Base-by-base conservation (phyloP, 805 yeast species). In the Candida nemodendra region DNA sequence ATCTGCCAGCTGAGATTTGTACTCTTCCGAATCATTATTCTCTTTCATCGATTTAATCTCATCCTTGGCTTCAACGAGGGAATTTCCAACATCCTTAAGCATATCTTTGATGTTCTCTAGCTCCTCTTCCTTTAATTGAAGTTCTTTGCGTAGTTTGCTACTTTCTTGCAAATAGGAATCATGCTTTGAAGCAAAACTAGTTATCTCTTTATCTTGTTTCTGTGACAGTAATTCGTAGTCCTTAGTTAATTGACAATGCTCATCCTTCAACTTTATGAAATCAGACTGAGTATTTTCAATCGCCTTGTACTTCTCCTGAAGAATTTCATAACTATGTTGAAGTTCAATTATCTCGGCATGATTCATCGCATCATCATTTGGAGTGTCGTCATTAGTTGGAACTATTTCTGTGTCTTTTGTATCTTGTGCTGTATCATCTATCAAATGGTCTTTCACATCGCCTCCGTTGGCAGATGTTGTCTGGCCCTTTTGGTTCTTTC, bases 11-110 rank as follows among this genome's bases (percentile, higher is more conserved):
- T 34, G 14, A 3, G 7, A 21, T 19, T 34, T 39, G 5, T 17
- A 9, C 16, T 22, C 24, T n/a, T 31, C 30, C 7, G 14, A 21
- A 19, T 25, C 25, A 12, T 34, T 34, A 34, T 56, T 9, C 17
- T 38, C 44, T n/a, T 52, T 56, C 14, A 59, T 23, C 4, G 53
- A 57, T 48, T 82, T 81, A 15, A 80, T 35, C 37, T 76, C 64
- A 31, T 83, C 87, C 46, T 74, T 78, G 0, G 88, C 77, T 4
- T 75, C 72, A 1, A 89, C 95, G 6, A 89, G 66, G 34, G 87
- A 95, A 51, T 84, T 76, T 1, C 96, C 96, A 18, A 89, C 71
- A 39, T 76, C 79, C 45, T 73, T 73, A 37, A 90, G 58, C 86
- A 83, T 85, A 41, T 88, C 96, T 51, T 80, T 76, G 35, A 84